Evolutionary conservation across 1,284 basidiomycete species (phyloP).

Genomic region (Ceratobasidium sp.): DNA sequence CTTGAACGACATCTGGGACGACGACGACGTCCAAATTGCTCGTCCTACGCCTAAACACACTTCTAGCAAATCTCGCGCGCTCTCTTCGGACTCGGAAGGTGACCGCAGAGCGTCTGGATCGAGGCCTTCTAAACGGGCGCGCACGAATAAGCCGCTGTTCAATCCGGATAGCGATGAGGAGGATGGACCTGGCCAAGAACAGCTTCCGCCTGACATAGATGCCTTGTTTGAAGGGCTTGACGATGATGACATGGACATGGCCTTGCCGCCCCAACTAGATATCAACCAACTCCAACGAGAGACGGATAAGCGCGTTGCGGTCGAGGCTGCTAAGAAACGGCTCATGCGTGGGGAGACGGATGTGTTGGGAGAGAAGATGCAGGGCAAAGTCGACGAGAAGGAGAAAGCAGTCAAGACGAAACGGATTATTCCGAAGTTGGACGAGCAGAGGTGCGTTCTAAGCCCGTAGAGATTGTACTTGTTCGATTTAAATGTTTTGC

Average conservation of each 20-base stretch:
- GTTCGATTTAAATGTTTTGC: not conserved
- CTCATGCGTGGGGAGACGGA: constrained; percentile 53
- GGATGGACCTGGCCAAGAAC: not conserved
- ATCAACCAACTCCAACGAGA: constrained; percentile 63
- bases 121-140: constrained; percentile 26
- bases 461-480: not conserved
- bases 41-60: constrained; percentile 42
- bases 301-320: constrained; percentile 56
- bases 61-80: constrained; percentile 6
- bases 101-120: constrained; percentile 49
- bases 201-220: constrained; percentile 57
- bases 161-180: constrained; percentile 44
- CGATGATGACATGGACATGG: constrained; percentile 49
- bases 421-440: constrained; percentile 68
- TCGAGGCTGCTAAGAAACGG: constrained; percentile 28
- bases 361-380: constrained; percentile 48
- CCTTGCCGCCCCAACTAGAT: constrained; percentile 59
- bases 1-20: constrained; percentile 60
- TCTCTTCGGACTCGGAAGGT: constrained; percentile 66
- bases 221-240: constrained; percentile 71
- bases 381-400: constrained; percentile 51
- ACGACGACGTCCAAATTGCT: constrained; percentile 53
- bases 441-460: constrained; percentile 67
- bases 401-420: constrained; percentile 60
- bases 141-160: constrained; percentile 41